Conservation (phyloP, 2,329 filamentous ascomycete genomes). For the Escovopsis weberi region DNA sequence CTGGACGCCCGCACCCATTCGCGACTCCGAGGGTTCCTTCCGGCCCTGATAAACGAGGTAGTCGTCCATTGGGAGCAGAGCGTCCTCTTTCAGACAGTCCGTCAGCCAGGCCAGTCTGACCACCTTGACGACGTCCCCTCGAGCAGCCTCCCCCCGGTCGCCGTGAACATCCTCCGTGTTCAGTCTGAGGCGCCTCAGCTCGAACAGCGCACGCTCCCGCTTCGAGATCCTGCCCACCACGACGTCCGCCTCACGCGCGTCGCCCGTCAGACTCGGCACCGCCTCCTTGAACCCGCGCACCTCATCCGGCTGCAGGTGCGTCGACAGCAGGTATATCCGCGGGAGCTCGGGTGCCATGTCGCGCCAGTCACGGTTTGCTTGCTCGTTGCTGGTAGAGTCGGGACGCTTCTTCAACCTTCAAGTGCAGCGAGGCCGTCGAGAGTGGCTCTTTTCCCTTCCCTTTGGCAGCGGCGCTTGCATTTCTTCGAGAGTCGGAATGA, state of each 20-base stretch:
- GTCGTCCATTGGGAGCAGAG: conserved; percentile 30
- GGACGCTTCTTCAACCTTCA: too few relatives aligned
- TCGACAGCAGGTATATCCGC: conserved; percentile 57
- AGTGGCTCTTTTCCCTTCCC: too few relatives aligned
- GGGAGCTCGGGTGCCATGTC: conserved; percentile 29
- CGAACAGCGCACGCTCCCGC: conserved; percentile 58
- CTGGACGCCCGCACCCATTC: not conserved
- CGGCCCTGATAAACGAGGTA: conserved; percentile 42
- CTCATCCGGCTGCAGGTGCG: conserved; percentile 50
- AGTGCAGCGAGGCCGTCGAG: too few relatives aligned
- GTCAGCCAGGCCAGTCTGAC: conserved; percentile 45
- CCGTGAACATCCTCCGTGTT: conserved; percentile 29
- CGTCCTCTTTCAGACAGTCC: conserved; percentile 32
- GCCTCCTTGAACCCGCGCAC: conserved; percentile 49
- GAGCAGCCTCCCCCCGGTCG: too few relatives aligned
- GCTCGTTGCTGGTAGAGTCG: too few relatives aligned
- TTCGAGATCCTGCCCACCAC: conserved; percentile 60
- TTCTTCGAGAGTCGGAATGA: too few relatives aligned
- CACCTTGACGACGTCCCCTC: conserved; percentile 28
- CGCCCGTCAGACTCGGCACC: conserved; percentile 52
- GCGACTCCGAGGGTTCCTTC: conserved; percentile 9
- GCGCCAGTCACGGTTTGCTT: too few relatives aligned
- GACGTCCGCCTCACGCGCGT: conserved; percentile 56
- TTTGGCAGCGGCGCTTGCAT: too few relatives aligned
- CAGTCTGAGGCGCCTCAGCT: conserved; percentile 56